phyloP scores from a whole-genome alignment of 352 stramenopile genomes.

The Phytopythium chamaehyphon region DNA sequence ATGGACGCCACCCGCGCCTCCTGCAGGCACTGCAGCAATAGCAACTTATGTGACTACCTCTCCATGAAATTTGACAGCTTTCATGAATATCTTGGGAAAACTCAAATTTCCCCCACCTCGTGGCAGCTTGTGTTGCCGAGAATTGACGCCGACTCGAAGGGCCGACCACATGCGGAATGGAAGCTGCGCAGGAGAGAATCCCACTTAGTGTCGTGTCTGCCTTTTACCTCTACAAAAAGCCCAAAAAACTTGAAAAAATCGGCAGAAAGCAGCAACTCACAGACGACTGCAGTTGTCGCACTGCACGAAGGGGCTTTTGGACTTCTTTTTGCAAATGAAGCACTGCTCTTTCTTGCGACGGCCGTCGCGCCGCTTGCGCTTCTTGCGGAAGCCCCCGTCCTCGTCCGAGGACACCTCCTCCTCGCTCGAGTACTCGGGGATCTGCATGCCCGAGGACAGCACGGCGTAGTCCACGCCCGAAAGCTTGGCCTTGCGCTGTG shows the following conservation, averaged over 20 bases:
- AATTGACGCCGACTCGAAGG: slow-evolving; percentile 52
- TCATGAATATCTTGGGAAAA: no score
- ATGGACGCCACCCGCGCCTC: slow-evolving; percentile 27
- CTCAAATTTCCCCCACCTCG: slow-evolving; percentile 19
- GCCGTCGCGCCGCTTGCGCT: slow-evolving; percentile 3
- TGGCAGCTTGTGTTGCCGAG: slow-evolving; percentile 76
- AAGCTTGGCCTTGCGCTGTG: slow-evolving; percentile 65
- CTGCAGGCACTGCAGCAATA: slow-evolving; percentile 39
- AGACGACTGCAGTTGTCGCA: slow-evolving; percentile 71
- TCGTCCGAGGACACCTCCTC: slow-evolving; percentile 58
- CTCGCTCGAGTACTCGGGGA: slow-evolving; percentile 77
- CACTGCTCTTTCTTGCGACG: slow-evolving; percentile 20
- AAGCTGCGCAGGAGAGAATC: slow-evolving; percentile 28
- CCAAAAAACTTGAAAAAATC: not conserved
- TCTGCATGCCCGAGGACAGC: slow-evolving; percentile 69
- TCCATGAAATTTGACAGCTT: no score
- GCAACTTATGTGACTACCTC: no score
- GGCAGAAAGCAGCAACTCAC: slow-evolving; percentile 18
- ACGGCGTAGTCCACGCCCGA: slow-evolving; percentile 77
- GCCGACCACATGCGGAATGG: slow-evolving; percentile 43
- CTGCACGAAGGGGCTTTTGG: slow-evolving; percentile 51
- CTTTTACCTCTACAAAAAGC: not conserved
- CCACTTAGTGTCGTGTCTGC: not conserved
- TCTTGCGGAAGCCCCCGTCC: slow-evolving; percentile 28
- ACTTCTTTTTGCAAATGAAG: slow-evolving; percentile 55